Evolutionary conservation across 2,329 filamentous ascomycete species (phyloP).

Genomic region (Aspergillus sp.): DNA sequence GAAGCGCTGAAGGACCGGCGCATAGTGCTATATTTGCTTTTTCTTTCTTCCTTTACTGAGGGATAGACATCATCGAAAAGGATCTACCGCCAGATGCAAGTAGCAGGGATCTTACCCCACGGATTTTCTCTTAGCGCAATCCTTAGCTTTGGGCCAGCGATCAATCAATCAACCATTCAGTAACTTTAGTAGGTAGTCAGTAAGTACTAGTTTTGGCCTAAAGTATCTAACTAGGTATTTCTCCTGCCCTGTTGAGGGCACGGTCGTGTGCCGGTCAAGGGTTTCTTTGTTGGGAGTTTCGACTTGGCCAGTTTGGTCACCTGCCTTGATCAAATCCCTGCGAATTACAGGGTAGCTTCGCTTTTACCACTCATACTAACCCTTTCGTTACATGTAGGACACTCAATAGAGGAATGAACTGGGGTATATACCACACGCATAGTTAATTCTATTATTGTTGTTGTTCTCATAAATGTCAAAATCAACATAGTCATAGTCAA

Average conservation of each 20-base stretch:
- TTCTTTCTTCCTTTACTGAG: not conserved
- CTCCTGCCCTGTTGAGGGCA: no score
- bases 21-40: not conserved
- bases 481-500: not conserved
- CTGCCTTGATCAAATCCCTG: not conserved
- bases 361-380: not conserved
- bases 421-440: not conserved
- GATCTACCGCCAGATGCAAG: conserved; percentile 1
- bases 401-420: not conserved
- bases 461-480: not conserved
- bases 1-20: not conserved
- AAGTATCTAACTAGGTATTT: no score
- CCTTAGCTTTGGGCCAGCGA: not conserved
- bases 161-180: no score
- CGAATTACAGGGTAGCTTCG: not conserved
- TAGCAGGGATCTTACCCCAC: conserved; percentile 3
- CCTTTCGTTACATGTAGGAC: not conserved
- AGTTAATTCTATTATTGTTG: not conserved
- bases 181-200: no score
- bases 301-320: not conserved
- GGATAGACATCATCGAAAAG: no score
- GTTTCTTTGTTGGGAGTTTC: not conserved
- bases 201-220: no score
- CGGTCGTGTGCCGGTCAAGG: not conserved
- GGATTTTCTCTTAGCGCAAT: not conserved